Conservation (phyloP, 78 protist species). For the Neovahlkampfia damariscottae region DNA sequence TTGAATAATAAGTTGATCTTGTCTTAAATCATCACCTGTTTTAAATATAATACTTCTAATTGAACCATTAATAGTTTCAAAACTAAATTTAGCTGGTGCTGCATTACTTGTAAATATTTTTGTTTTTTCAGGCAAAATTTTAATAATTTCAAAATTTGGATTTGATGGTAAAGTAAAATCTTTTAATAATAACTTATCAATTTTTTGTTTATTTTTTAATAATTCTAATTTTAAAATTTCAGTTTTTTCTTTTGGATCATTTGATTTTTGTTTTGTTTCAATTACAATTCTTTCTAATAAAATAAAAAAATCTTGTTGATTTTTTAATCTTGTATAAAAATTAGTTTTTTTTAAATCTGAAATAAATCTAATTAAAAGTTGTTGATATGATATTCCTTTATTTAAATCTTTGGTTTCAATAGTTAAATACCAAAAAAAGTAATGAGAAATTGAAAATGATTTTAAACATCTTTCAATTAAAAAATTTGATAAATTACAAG, state of each 20-base stretch:
- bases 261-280: too few relatives aligned
- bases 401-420: background rate
- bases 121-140: background rate
- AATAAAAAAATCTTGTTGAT: background rate
- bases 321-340: background rate
- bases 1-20: constrained; percentile 90
- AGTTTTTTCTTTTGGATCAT: background rate
- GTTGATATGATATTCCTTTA: background rate
- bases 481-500: background rate
- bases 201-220: background rate
- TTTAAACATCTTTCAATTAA: background rate
- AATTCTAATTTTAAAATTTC: background rate
- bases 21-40: constrained; percentile 87
- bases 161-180: background rate
- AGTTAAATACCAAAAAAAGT: constrained; percentile 4
- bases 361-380: background rate
- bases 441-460: background rate
- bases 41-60: constrained; percentile 58
- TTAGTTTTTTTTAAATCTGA: background rate
- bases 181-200: background rate
- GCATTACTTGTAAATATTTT: background rate
- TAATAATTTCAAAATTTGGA: background rate
- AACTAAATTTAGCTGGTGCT: background rate
- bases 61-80: background rate
- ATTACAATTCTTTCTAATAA: background rate